Evolutionary conservation across 1,139 yeast genomes (phyloP).

Genomic region (Hyphopichia wangnamkhiaoensis): DNA sequence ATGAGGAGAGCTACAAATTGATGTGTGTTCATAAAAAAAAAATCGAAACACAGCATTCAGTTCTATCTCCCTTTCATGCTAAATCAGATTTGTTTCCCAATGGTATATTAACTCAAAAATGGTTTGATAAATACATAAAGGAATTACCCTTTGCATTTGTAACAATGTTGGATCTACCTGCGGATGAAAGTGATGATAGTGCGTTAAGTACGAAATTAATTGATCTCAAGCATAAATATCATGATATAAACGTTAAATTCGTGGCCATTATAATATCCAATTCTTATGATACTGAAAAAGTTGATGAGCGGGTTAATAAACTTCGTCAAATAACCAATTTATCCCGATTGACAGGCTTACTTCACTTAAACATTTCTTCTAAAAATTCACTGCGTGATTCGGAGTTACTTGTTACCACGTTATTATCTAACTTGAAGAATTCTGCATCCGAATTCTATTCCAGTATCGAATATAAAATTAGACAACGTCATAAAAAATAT

Average conservation of each 20-base stretch:
- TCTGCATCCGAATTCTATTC: constrained; percentile 38
- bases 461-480: constrained; percentile 31
- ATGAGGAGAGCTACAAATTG: constrained; percentile 2
- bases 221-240: constrained; percentile 17
- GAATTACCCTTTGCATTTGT: constrained; percentile 39
- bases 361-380: constrained; percentile 20
- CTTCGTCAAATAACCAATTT: constrained; percentile 33
- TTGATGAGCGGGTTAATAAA: constrained; percentile 21
- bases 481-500: constrained; percentile 39
- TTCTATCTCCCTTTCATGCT: constrained; percentile 38
- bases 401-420: constrained; percentile 28
- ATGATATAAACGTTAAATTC: constrained; percentile 22
- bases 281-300: constrained; percentile 12
- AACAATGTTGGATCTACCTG: constrained; percentile 19
- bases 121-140: constrained; percentile 39
- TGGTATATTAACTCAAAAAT: constrained; percentile 36
- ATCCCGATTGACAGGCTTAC: constrained; percentile 31
- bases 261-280: constrained; percentile 29
- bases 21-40: constrained; percentile 3
- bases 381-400: constrained; percentile 24
- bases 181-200: constrained; percentile 15
- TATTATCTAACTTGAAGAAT: constrained; percentile 31
- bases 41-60: constrained; percentile 24
- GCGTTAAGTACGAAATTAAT: constrained; percentile 21
- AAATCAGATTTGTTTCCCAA: constrained; percentile 43